Evolutionary conservation across 495 filamentous ascomycete species (phyloP).

Genomic region (Talaromyces nanjingensis): DNA sequence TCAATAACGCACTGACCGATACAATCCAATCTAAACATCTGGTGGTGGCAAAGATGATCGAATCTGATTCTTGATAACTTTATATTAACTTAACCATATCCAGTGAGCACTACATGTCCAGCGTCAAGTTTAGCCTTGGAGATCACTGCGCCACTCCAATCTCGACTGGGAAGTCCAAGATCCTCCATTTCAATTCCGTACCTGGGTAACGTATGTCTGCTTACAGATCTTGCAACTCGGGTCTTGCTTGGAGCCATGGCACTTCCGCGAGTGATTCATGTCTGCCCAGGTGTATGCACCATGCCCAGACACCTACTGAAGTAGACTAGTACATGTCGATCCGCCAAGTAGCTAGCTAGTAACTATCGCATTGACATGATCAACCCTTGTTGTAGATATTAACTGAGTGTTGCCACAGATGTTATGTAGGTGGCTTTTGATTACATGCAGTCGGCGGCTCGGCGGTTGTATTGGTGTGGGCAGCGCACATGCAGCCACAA

Average conservation of each 20-base stretch:
- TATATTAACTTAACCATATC: neutral
- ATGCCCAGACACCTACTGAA: neutral
- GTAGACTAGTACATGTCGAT: neutral
- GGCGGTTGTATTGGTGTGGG: neutral
- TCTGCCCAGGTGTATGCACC: neutral
- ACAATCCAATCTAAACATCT: neutral
- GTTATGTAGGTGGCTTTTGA: neutral
- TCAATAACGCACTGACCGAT: neutral
- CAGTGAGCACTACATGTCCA: neutral
- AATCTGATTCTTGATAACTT: neutral
- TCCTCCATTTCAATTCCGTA: no score
- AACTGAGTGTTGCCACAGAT: neutral
- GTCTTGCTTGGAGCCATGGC: neutral
- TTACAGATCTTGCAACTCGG: neutral
- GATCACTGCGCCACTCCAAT: neutral
- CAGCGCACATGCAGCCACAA: neutral
- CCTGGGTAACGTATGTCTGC: no score
- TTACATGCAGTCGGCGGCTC: neutral
- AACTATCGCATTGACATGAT: neutral
- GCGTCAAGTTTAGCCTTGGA: neutral
- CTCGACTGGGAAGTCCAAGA: neutral
- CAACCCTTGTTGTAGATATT: neutral
- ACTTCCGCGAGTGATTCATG: neutral
- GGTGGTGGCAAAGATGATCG: neutral
- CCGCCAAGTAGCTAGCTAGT: neutral